Percentiles rank a stretch among this genome's conserved stretches.
phyloP scores from a whole-genome alignment of 139 green algal species.

The Asterochloris sp. region DNA sequence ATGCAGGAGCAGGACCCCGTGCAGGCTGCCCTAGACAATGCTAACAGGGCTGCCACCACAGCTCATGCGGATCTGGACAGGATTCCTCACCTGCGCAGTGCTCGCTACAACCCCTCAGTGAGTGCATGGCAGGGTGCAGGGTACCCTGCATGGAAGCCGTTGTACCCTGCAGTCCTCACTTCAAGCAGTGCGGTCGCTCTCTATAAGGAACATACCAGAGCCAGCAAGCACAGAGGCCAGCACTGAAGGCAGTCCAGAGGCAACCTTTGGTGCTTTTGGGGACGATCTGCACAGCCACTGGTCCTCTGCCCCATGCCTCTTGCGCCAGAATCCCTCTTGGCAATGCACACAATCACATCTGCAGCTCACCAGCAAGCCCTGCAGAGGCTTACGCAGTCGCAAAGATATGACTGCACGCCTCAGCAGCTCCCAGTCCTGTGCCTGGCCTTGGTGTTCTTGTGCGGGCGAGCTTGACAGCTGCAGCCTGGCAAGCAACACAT shows the following conservation, averaged over 20 bases:
- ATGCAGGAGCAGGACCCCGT: not conserved
- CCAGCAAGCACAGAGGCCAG: not conserved
- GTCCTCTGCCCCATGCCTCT: too few relatives aligned
- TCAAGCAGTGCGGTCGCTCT: not conserved
- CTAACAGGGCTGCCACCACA: slow-evolving; percentile 1
- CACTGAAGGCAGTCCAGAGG: not conserved
- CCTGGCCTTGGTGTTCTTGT: too few relatives aligned
- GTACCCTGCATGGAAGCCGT: not conserved
- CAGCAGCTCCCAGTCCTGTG: too few relatives aligned
- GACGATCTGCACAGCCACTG: not conserved
- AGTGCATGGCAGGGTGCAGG: not conserved
- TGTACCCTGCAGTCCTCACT: not conserved
- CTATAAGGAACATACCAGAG: not conserved
- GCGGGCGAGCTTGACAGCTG: too few relatives aligned
- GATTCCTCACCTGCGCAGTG: slow-evolving; percentile 13
- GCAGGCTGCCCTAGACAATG: slow-evolving; percentile 5
- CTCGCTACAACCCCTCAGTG: not conserved
- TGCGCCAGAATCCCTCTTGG: too few relatives aligned
- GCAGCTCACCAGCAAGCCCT: too few relatives aligned
- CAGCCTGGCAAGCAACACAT: too few relatives aligned
- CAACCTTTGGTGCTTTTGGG: too few relatives aligned
- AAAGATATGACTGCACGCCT: too few relatives aligned
- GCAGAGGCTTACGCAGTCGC: too few relatives aligned
- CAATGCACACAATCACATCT: too few relatives aligned
- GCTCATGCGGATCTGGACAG: slow-evolving; percentile 17